Percentiles rank a stretch among this genome's conserved stretches.
Conservation (phyloP, 1,139 yeast species). For the Hemisphaericaspora xylanilytica region DNA sequence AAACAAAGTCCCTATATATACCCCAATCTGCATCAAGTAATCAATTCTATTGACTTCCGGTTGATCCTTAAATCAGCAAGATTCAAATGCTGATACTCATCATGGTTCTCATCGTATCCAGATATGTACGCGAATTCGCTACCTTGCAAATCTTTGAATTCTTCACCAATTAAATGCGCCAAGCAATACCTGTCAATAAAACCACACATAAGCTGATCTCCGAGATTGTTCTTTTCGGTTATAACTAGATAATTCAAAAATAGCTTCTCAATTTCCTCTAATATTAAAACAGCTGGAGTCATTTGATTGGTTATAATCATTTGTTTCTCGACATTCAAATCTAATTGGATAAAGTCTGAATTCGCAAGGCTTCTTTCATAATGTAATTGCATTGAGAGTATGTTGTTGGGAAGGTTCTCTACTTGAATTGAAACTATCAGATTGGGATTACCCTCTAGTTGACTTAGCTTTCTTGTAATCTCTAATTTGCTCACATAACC, state of each 20-base stretch:
- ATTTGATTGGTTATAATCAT: slow-evolving; percentile 29
- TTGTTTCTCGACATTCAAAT: slow-evolving; percentile 20
- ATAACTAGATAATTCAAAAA: slow-evolving; percentile 37
- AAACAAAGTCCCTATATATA: no score
- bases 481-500: slow-evolving; percentile 39
- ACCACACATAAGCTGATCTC: slow-evolving; percentile 30
- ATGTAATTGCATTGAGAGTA: slow-evolving; percentile 26
- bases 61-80: slow-evolving; percentile 14
- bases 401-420: slow-evolving; percentile 17
- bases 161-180: slow-evolving; percentile 29
- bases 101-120: slow-evolving; percentile 5
- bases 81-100: slow-evolving; percentile 4
- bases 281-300: slow-evolving; percentile 34
- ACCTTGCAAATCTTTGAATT: slow-evolving; percentile 21
- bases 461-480: slow-evolving; percentile 17
- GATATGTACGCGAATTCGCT: not conserved
- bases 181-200: slow-evolving; percentile 42
- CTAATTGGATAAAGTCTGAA: slow-evolving; percentile 14
- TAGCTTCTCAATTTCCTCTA: slow-evolving; percentile 43
- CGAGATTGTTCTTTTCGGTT: slow-evolving; percentile 18
- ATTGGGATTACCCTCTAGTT: slow-evolving; percentile 11
- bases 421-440: slow-evolving; percentile 26
- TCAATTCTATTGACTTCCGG: slow-evolving; percentile 28
- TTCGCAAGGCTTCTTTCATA: slow-evolving; percentile 20
- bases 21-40: no score